These are phyloP conservation scores for Escallonia rubra DNA, from an alignment of 129 eudicot genomes.

Conservation along the genomic window DNA sequence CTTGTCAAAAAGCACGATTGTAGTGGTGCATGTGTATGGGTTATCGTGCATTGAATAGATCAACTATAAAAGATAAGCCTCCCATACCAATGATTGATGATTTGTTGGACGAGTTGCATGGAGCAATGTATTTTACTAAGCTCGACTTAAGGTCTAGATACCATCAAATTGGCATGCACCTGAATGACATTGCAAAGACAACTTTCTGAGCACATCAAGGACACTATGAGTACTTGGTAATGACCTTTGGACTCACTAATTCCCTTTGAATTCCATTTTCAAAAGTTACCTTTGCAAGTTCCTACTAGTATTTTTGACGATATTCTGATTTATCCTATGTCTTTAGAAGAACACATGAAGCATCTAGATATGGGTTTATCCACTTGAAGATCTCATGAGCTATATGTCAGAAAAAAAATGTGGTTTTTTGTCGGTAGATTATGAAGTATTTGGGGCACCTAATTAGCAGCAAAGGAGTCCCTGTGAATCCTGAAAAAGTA, in stretches of 20 bases:
- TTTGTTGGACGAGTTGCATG: not conserved
- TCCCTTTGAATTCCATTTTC: no score
- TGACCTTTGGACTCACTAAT: no score
- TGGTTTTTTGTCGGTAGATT: not conserved
- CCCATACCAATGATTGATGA: slow-evolving; percentile 5
- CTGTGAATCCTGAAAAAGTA: not conserved
- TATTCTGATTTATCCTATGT: no score
- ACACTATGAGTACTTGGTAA: no score
- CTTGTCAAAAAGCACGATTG: not conserved
- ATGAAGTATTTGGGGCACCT: not conserved
- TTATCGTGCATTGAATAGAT: not conserved
- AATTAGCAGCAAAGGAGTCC: not conserved
- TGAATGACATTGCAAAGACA: slow-evolving; percentile 2
- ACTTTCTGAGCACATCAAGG: not conserved
- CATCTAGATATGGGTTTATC: no score
- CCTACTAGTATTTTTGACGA: no score
- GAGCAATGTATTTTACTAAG: not conserved
- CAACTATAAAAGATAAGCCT: slow-evolving; percentile 7
- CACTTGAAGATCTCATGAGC: no score
- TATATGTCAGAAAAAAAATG: not conserved
- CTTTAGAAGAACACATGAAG: no score
- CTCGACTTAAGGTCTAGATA: not conserved
- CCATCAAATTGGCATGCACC: not conserved
- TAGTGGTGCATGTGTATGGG: not conserved
- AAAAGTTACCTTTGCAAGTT: no score